Evolutionary conservation across 1,284 basidiomycete genomes (phyloP), one percentile per base, ranked within the genome.

Genomic region (Heterobasidion occidentale): DNA sequence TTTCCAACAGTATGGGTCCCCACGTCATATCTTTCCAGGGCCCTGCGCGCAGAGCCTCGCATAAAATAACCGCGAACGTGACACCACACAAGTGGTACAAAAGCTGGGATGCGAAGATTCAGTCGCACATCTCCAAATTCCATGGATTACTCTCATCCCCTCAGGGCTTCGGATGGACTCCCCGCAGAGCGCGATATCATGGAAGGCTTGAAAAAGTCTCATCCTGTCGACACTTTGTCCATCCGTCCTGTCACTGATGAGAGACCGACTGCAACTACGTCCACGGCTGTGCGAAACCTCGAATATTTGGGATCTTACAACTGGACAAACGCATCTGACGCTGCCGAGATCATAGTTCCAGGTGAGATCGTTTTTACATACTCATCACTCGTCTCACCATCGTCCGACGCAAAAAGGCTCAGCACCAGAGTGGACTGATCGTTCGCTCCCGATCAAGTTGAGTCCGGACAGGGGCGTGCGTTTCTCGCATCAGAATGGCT

Each of bases 401-500:
- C 38, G 2, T n/a, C 38, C 38, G 27, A 27, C 27, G 3, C 38
- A 42, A 42, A 3, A 42, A 84, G 81, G 81, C 1, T 78, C 76
- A 7, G 80, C 82, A 1, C 72, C 72, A 1, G 66, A 72, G 54
- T 84, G 83, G 82, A 67, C 58, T 27, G 71, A 77, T 54, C 70
- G 70, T 42, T 53, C 70, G 0, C 61, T 71, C 12, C 81, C 81
- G 0, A 78, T 75, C 61, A 70, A 65, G 9, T 76, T 84, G 33
- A 65, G 70, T 14, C 70, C 71, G 15, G 83, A 84, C 65, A 68
- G 61, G 3, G 79, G 77, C 0, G 42, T 69, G 5, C 62, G 63
- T 9, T 78, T 74, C 60, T 61, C 72, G 12, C 77, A 85, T 63
- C 80, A 83, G 60, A 80, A 83, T 61, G 75, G 71, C 0, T 74